phyloP scores from a whole-genome alignment of 169 alveolate species.

The Plasmodium cynomolgi region DNA sequence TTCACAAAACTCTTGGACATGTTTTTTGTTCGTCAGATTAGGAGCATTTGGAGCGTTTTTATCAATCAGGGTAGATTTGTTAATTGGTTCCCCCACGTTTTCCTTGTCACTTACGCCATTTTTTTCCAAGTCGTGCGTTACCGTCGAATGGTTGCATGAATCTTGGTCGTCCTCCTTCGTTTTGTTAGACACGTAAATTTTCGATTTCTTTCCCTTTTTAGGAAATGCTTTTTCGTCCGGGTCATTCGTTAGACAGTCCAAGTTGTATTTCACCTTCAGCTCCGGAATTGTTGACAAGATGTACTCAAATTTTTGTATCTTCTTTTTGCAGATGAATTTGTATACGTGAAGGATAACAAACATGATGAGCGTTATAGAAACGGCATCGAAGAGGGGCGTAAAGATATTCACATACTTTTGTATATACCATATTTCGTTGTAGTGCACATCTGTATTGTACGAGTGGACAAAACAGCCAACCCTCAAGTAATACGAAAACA shows the following conservation, averaged over 20 bases:
- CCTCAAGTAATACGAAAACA: constrained; percentile 35
- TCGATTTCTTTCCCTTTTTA: constrained; percentile 9
- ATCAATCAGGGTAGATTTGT: background rate
- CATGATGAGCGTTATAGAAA: constrained; percentile 46
- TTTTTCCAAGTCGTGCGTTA: constrained; percentile 32
- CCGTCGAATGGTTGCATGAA: background rate
- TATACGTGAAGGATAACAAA: constrained; percentile 20
- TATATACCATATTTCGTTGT: constrained; percentile 63
- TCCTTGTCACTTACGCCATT: background rate
- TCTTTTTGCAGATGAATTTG: constrained; percentile 10
- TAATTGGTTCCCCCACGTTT: background rate
- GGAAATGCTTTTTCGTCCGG: background rate
- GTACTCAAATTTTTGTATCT: constrained; percentile 28
- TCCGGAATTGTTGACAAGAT: constrained; percentile 40
- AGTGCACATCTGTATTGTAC: constrained; percentile 19
- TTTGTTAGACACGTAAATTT: constrained; percentile 4
- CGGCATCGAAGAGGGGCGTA: constrained; percentile 22
- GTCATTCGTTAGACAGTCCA: background rate
- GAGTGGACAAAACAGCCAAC: constrained; percentile 36
- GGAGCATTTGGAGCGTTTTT: background rate
- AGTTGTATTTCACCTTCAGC: constrained; percentile 10
- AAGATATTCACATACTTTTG: constrained; percentile 63
- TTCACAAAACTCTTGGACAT: background rate
- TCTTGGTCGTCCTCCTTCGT: background rate
- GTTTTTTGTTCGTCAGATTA: background rate